A percentile compares a stretch with the other conserved stretches of the same genome.
Evolutionary conservation across 1,284 basidiomycete genomes (phyloP).

Genomic region (Apiotrichum veenhuisii): DNA sequence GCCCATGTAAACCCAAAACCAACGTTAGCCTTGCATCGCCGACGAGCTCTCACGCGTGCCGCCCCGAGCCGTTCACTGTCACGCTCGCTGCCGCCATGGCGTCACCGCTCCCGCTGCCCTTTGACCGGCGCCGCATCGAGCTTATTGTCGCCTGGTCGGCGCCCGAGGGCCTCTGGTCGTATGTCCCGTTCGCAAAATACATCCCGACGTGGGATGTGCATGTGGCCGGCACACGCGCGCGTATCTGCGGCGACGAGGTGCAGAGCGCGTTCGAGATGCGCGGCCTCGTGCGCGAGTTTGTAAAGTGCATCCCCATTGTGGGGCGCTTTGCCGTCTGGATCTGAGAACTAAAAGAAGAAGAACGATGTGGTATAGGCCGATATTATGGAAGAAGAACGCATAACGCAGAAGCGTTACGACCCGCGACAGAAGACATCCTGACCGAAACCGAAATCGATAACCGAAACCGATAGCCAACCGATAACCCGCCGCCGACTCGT

Average conservation of each 20-base stretch:
- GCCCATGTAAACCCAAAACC: no score
- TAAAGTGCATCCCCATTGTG: conserved; percentile 18
- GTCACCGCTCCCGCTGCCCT: conserved; percentile 15
- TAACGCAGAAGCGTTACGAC: no score
- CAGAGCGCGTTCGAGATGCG: not conserved
- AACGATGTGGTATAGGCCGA: no score
- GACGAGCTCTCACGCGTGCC: not conserved
- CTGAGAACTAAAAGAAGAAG: no score
- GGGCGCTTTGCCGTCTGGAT: conserved; percentile 12
- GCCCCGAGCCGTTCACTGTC: conserved; percentile 7
- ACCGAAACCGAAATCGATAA: no score
- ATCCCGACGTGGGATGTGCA: conserved; percentile 10
- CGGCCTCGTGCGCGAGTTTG: conserved; percentile 10
- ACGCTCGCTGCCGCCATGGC: conserved; percentile 22
- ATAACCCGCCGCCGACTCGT: no score
- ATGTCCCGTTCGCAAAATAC: conserved; percentile 14
- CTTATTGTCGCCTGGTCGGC: conserved; percentile 22
- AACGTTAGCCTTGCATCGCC: not conserved
- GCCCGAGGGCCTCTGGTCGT: conserved; percentile 5
- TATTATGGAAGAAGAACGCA: no score
- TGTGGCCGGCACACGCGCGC: conserved; percentile 2
- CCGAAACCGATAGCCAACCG: no score
- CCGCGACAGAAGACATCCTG: no score
- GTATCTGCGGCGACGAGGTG: not conserved
- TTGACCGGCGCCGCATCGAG: conserved; percentile 21